Conservation (phyloP, 2,329 filamentous ascomycete species). For the Microsporum audouinii region DNA sequence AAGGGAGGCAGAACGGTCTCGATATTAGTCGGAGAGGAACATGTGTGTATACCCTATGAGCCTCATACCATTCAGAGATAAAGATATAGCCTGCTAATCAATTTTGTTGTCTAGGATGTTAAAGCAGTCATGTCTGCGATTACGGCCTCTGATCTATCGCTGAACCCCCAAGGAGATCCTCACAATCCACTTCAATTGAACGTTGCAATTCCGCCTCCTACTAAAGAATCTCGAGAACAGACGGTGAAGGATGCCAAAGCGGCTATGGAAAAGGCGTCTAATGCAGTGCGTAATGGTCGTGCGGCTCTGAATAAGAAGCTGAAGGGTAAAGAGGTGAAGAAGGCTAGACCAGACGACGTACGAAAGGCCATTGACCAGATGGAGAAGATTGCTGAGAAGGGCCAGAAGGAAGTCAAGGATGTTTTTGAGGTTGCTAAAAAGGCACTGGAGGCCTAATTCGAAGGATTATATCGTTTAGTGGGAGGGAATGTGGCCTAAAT, state of each 20-base stretch:
- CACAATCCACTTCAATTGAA: slow-evolving; percentile 36
- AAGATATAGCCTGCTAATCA: not conserved
- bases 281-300: slow-evolving; percentile 32
- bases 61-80: not conserved
- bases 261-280: slow-evolving; percentile 33
- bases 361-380: slow-evolving; percentile 37
- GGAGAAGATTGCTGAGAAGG: slow-evolving; percentile 38
- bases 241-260: slow-evolving; percentile 31
- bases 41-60: slow-evolving; percentile 35
- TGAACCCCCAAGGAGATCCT: slow-evolving; percentile 34
- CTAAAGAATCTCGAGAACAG: slow-evolving; percentile 36
- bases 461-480: not conserved
- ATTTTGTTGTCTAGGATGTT: slow-evolving; percentile 26
- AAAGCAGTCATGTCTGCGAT: slow-evolving; percentile 37
- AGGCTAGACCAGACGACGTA: slow-evolving; percentile 34
- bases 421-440: slow-evolving; percentile 34
- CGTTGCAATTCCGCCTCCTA: slow-evolving; percentile 37
- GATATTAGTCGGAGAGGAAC: slow-evolving; percentile 53
- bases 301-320: slow-evolving; percentile 35
- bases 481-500: not conserved
- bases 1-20: slow-evolving; percentile 50
- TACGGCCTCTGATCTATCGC: slow-evolving; percentile 31
- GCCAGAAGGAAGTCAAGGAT: slow-evolving; percentile 37
- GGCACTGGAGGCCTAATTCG: slow-evolving; percentile 22
- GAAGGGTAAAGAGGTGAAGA: slow-evolving; percentile 33